Base-by-base conservation (phyloP, 2,329 filamentous ascomycete species). In the Ophiostoma tasmaniense region DNA sequence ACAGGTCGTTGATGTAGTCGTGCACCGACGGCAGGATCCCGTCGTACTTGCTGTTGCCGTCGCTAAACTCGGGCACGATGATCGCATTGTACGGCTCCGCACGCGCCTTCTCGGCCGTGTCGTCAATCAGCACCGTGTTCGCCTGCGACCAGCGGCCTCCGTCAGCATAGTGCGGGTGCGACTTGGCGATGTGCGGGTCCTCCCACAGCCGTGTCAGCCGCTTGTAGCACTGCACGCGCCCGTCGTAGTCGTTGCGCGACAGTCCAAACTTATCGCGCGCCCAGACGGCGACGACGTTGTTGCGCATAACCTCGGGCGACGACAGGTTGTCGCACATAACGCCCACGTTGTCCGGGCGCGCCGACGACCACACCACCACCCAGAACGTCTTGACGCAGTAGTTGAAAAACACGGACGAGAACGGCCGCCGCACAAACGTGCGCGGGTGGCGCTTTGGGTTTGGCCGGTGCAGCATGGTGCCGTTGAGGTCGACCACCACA, bases 351-450 rank as follows among this genome's bases (percentile, higher is more conserved):
- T 84, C 78, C 0, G 88, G 89, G 25, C 84, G 85, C 0, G 94
- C 93, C 7, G 92, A 96, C 1, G 94, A 96, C 93, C 94, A 99
- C 70, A 98, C 86, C 80, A 93, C 92, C 37, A 97, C 89, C 67
- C 83, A 82, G 80, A 96, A 94, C 70, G 89, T 88, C 14, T 85
- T 79, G 73, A 96, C 83, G 73, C 93, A 85, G 77, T 93, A 92
- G 35, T 83, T 75, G 3, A 98, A 80, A 77, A 99, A 97, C 0
- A 80, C 73, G 2, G 80, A 74, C 0, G 95, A 84, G 72, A 88
- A 83, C 0, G 91, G 91, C 0, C 95, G 89, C 72, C 84, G 79
- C 61, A 87, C 79, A 76, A 93, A 91, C 59, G 77, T 76, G 11
- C 81, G 83, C 3, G 83, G 81, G 3, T 39, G 13, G 1, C 79